phyloP scores from a whole-genome alignment of 2,329 filamentous ascomycete genomes.

The Sporothrix sp. region DNA sequence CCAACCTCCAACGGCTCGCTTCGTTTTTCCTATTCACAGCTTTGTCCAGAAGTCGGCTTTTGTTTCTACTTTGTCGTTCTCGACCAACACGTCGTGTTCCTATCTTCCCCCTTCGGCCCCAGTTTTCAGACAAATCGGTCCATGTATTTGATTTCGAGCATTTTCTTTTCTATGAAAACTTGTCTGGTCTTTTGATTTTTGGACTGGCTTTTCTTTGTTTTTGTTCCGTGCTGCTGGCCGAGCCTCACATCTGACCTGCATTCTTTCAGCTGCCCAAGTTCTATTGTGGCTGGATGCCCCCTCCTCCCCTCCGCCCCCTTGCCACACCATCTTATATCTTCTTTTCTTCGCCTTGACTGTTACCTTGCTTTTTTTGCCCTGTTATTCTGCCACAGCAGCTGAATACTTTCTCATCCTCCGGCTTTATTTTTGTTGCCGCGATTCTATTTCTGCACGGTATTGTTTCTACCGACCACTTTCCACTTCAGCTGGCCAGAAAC shows the following conservation, averaged over 20 bases:
- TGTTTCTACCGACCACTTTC: not conserved
- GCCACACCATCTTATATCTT: not conserved
- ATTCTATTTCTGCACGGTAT: not conserved
- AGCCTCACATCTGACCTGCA: constrained; percentile 7
- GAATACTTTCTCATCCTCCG: not conserved
- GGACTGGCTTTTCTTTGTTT: not conserved
- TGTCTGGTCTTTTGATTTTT: not conserved
- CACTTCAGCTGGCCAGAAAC: not conserved
- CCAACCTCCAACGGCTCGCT: no score
- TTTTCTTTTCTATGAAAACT: not conserved
- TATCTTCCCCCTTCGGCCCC: not conserved
- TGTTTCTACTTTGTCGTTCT: no score
- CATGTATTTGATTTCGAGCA: not conserved
- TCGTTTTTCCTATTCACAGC: no score
- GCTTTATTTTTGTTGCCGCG: constrained; percentile 6
- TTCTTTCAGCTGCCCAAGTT: not conserved
- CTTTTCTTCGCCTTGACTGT: not conserved
- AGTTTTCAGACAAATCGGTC: no score
- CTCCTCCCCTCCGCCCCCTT: not conserved
- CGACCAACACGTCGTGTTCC: no score
- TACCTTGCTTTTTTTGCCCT: not conserved
- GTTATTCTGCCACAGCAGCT: not conserved
- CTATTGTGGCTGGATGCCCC: not conserved
- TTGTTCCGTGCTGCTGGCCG: not conserved
- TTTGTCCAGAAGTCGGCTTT: no score